phyloP scores from a whole-genome alignment of 305 asterid genomes.

The Fraxinus albicans region DNA sequence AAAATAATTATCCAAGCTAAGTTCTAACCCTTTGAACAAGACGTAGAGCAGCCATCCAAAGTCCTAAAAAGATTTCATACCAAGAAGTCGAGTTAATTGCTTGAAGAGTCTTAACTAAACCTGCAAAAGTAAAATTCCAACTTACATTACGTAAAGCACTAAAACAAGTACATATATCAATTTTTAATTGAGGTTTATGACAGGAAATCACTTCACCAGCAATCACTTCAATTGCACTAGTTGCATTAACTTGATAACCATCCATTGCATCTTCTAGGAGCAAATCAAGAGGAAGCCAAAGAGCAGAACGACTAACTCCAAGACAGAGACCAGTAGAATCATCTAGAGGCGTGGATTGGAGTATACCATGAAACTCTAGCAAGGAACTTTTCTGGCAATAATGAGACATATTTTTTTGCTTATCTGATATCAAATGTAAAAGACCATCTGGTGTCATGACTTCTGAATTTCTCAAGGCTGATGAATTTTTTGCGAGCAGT shows the following conservation, averaged over 20 bases:
- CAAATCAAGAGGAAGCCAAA: constrained; percentile 96
- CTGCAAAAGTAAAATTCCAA: constrained; percentile 43
- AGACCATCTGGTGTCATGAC: constrained; percentile 46
- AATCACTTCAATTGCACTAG: constrained; percentile 86
- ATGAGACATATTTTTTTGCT: constrained; percentile 30
- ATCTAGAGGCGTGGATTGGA: constrained; percentile 54
- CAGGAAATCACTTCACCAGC: constrained; percentile 51
- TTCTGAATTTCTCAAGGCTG: constrained; percentile 62
- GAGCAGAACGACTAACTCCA: constrained; percentile 70
- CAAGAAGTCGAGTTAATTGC: constrained; percentile 77
- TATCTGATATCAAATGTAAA: constrained; percentile 48
- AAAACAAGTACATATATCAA: constrained; percentile 5
- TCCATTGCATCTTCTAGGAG: constrained; percentile 95
- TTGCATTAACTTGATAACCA: constrained; percentile 83
- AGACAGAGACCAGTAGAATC: constrained; percentile 64
- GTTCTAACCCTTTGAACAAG: constrained; percentile 89
- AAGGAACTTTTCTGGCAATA: constrained; percentile 39
- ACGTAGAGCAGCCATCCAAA: constrained; percentile 98
- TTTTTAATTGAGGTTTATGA: background rate
- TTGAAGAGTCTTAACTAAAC: constrained; percentile 85
- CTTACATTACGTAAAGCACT: constrained; percentile 24
- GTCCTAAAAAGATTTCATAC: constrained; percentile 89
- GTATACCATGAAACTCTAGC: constrained; percentile 39
- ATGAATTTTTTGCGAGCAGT: constrained; percentile 66
- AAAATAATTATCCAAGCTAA: constrained; percentile 14